Evolutionary conservation across 2,329 filamentous ascomycete genomes (phyloP).

Genomic region (Penicillium polonicum): DNA sequence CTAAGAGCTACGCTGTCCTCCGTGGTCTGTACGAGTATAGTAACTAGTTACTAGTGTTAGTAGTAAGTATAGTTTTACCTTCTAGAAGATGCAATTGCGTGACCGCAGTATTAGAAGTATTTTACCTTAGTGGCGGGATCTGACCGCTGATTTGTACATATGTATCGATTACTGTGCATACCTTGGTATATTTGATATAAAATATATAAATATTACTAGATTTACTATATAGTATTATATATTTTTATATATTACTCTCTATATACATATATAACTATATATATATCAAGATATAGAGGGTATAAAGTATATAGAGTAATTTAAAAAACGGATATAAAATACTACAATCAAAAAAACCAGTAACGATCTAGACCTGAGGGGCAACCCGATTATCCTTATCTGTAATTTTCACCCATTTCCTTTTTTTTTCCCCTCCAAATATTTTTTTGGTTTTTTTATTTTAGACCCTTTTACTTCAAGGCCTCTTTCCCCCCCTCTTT

Average conservation of each 20-base stretch:
- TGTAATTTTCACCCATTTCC: conserved; percentile 10
- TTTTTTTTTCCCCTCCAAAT: conserved; percentile 15
- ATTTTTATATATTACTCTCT: too few species aligned
- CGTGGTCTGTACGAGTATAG: not conserved
- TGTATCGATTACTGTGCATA: too few species aligned
- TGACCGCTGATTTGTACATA: not conserved
- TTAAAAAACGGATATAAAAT: not conserved
- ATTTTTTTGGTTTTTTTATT: conserved; percentile 24
- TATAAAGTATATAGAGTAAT: not conserved
- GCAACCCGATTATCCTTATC: conserved; percentile 11
- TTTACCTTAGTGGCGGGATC: not conserved
- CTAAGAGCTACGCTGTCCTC: not conserved
- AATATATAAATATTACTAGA: not conserved
- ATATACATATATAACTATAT: too few species aligned
- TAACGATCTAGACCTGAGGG: conserved; percentile 7
- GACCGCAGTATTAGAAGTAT: not conserved
- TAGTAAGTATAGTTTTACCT: not conserved
- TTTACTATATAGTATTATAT: too few species aligned
- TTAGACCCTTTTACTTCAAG: conserved; percentile 17
- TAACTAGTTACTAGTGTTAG: not conserved
- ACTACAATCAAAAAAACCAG: not conserved
- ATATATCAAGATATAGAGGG: not conserved
- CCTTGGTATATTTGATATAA: not conserved
- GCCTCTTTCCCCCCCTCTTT: conserved; percentile 16
- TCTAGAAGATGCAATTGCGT: conserved; percentile 7